Conservation (phyloP, 352 stramenopile species). For the Phytophthora pseudosyringae region DNA sequence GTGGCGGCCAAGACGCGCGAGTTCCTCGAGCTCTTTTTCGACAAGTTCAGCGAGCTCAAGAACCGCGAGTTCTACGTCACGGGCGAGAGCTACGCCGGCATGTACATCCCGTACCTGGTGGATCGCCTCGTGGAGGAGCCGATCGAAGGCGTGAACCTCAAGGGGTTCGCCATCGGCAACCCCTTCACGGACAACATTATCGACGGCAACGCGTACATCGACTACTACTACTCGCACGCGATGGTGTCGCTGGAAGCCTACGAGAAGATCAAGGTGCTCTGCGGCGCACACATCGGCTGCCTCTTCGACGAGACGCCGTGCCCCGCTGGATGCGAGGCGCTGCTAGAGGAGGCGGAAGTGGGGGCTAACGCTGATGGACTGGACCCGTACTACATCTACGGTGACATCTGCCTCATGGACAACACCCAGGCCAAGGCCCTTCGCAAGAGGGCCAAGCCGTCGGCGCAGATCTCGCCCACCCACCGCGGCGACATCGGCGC, state of each 20-base stretch:
- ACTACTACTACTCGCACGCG: conserved; percentile 89
- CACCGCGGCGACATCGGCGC: conserved; percentile 65
- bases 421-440: conserved; percentile 61
- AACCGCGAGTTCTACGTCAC: conserved; percentile 85
- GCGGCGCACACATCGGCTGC: conserved; percentile 58
- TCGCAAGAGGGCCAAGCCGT: conserved; percentile 45
- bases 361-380: conserved; percentile 51
- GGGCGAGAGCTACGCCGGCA: conserved; percentile 85
- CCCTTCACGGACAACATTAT: conserved; percentile 67
- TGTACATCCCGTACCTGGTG: conserved; percentile 92
- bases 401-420: conserved; percentile 75
- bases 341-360: conserved; percentile 60
- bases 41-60: conserved; percentile 74
- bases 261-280: conserved; percentile 61
- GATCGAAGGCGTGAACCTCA: conserved; percentile 70
- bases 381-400: conserved; percentile 87
- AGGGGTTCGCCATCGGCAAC: conserved; percentile 84
- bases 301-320: conserved; percentile 67
- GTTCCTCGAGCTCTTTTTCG: conserved; percentile 76
- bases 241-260: conserved; percentile 85
- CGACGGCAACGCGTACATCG: conserved; percentile 76
- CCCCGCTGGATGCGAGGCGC: conserved; percentile 43
- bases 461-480: conserved; percentile 31
- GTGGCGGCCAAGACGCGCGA: conserved; percentile 81
- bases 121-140: conserved; percentile 73